Evolutionary conservation across 345 rosid genomes (phyloP).

Genomic region (Noccaea caerulescens): DNA sequence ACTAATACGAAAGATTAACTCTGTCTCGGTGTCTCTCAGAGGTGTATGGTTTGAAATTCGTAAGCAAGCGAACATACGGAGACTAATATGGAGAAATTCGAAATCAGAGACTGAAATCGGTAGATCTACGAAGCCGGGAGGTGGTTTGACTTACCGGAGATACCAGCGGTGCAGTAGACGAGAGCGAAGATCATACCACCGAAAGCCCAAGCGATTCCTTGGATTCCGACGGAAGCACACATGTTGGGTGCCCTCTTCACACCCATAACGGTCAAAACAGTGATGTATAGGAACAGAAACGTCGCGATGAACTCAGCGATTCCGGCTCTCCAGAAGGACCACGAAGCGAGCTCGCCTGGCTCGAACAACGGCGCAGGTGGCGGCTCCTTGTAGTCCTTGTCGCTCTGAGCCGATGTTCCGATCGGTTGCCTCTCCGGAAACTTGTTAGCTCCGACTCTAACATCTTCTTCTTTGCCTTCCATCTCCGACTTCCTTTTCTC

Average conservation of each 20-base stretch:
- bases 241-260: constrained; percentile 43
- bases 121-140: neutral
- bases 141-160: constrained; percentile 46
- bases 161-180: constrained; percentile 56
- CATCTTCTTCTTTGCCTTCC: constrained; percentile 61
- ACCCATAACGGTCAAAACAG: constrained; percentile 54
- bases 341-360: constrained; percentile 48
- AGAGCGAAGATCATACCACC: constrained; percentile 62
- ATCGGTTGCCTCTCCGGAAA: constrained; percentile 55
- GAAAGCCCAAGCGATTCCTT: constrained; percentile 58
- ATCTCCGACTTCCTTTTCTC: constrained; percentile 16
- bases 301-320: constrained; percentile 57
- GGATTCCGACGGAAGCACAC: constrained; percentile 57
- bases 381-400: constrained; percentile 58
- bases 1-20: neutral
- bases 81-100: neutral
- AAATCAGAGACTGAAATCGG: constrained; percentile 12
- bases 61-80: neutral
- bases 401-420: constrained; percentile 55
- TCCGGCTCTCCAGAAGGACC: constrained; percentile 57
- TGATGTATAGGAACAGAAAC: constrained; percentile 52
- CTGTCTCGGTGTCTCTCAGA: neutral
- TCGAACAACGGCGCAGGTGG: constrained; percentile 55
- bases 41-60: neutral
- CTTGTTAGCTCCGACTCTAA: constrained; percentile 56